Evolutionary conservation across 805 yeast species (phyloP).

Genomic region (Nadsonia fulvescens): DNA sequence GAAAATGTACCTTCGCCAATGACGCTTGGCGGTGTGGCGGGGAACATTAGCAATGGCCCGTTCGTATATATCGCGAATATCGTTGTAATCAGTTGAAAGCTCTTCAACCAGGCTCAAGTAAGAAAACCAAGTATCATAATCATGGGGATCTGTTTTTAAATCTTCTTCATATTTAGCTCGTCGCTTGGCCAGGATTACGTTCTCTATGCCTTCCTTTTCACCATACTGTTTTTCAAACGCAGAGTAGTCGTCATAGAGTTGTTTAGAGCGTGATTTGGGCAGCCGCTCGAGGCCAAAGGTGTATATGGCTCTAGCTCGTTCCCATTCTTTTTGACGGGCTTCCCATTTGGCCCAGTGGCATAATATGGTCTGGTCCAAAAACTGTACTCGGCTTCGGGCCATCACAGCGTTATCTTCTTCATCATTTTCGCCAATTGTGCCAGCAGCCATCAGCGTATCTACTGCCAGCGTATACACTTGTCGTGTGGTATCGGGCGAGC

Average conservation of each 20-base stretch:
- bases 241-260: slow-evolving; percentile 27
- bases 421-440: too few species aligned
- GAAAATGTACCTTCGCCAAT: slow-evolving; percentile 55
- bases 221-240: slow-evolving; percentile 55
- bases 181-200: slow-evolving; percentile 35
- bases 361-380: slow-evolving; percentile 23
- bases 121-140: slow-evolving; percentile 75
- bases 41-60: slow-evolving; percentile 26
- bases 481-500: slow-evolving; percentile 30
- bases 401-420: too few species aligned
- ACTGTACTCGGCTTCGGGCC: slow-evolving; percentile 15
- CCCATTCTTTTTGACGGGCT: slow-evolving; percentile 35
- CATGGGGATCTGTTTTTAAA: slow-evolving; percentile 25
- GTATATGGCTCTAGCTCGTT: slow-evolving; percentile 43
- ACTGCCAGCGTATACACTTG: slow-evolving; percentile 50
- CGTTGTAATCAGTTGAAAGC: slow-evolving; percentile 16
- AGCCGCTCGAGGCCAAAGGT: slow-evolving; percentile 30
- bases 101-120: slow-evolving; percentile 36
- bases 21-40: slow-evolving; percentile 17
- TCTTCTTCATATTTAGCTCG: slow-evolving; percentile 36
- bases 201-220: slow-evolving; percentile 31
- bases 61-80: slow-evolving; percentile 23
- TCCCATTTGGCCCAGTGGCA: slow-evolving; percentile 60
- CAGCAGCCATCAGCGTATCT: slow-evolving; percentile 27
- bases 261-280: slow-evolving; percentile 21